Base-by-base conservation (phyloP, 768 basidiomycete genomes). In the Infundibulicybe gibba region DNA sequence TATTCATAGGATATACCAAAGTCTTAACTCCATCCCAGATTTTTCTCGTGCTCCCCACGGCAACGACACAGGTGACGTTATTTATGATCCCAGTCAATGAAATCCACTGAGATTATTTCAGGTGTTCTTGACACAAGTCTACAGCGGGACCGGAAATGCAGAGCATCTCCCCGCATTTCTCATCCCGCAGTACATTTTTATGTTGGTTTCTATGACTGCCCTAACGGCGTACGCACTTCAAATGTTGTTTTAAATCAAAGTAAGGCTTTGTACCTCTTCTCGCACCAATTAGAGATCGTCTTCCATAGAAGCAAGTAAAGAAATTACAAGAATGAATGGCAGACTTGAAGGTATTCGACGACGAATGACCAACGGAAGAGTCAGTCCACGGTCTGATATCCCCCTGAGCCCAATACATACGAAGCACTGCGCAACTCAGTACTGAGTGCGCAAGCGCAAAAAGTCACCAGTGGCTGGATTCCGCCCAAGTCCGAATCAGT, bases 41-140 rank as follows among this genome's bases (percentile, higher is more conserved):
- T 38, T 38, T 19, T 38, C 35, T 38, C 35, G 35, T 38, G 35
- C 17, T 38, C 17, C 35, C 35, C 10, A 38, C 35, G 10, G 35
- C 35, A 6, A 38, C 35, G 6, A 38, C 35, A 3, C 35, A 38
- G 10, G 35, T 19, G 10, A 10, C 4, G 14, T 19, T 38, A 3
- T 38, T 38, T 38, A 14, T 38, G 35, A 10, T 38, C 4, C 14
- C 3, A 4, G 17, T n/a, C 35, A 19, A n/a, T 19, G 4, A 19
- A 38, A 4, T 3, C 10, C 14, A 38, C 17, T 19, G 17, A 38
- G 4, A 19, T 19, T 38, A n/a, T n/a, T 38, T 14, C 74, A 77
- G 66, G 72, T 76, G 1, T 62, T 60, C 40, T 49, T 75, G 30
- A 73, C 70, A 3, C 71, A 77, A 50, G 65, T 74, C 8, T 64